phyloP scores from a whole-genome alignment of 192 early-diverging fungal genomes.

The Chytriomyces hyalinus region DNA sequence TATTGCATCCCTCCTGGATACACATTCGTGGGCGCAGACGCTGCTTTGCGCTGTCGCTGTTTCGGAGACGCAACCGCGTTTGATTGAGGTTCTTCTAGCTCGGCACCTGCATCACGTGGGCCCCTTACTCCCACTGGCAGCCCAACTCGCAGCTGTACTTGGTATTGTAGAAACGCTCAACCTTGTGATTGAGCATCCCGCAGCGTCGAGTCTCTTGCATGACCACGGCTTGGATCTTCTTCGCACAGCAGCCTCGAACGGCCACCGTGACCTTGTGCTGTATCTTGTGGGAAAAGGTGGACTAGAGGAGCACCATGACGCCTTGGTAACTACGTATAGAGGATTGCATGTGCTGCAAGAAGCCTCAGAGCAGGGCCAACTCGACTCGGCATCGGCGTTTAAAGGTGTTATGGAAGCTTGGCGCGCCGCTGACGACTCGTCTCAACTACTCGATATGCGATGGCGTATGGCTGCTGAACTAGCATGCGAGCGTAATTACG shows the following conservation, averaged over 20 bases:
- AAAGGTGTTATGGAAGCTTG: slow-evolving; percentile 15
- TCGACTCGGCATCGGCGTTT: slow-evolving; percentile 9
- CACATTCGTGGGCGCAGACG: neutral
- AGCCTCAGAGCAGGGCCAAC: neutral
- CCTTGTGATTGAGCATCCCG: neutral
- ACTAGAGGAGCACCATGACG: slow-evolving; percentile 19
- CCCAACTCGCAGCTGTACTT: neutral
- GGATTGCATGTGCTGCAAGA: slow-evolving; percentile 22
- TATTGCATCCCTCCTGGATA: neutral
- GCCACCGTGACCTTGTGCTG: slow-evolving; percentile 21
- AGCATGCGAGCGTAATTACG: slow-evolving; percentile 22
- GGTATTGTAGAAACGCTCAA: slow-evolving; percentile 10
- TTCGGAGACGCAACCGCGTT: neutral
- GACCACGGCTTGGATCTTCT: slow-evolving; percentile 13
- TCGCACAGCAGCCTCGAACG: slow-evolving; percentile 12
- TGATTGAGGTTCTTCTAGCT: neutral
- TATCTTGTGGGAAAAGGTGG: slow-evolving; percentile 26
- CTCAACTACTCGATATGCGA: slow-evolving; percentile 1
- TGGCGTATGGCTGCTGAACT: slow-evolving; percentile 27
- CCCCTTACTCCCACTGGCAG: neutral
- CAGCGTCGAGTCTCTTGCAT: neutral
- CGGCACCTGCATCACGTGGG: neutral
- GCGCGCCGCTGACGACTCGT: neutral
- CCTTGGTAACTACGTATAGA: slow-evolving; percentile 14
- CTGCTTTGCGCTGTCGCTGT: neutral